phyloP scores from a whole-genome alignment of 106 monocot genomes.

The Acanthochlamys bracteata region DNA sequence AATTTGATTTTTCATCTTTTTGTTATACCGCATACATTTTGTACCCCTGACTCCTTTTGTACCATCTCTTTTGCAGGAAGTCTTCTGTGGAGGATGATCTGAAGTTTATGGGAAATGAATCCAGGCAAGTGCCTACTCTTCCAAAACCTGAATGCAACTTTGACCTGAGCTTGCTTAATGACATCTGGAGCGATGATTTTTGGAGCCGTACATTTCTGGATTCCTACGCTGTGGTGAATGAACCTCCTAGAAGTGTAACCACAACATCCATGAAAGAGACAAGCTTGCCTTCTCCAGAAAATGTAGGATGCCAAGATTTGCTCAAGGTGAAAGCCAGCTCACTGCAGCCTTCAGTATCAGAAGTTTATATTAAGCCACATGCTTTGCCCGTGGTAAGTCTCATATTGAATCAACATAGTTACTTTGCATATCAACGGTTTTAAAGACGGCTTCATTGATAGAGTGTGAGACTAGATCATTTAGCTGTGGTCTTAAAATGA shows the following conservation, averaged over 20 bases:
- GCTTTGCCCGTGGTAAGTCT: constrained; percentile 9
- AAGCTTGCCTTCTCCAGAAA: background rate
- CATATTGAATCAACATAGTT: background rate
- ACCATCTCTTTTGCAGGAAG: constrained; percentile 19
- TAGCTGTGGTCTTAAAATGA: too few species aligned
- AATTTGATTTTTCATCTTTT: too few species aligned
- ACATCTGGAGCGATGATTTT: constrained; percentile 24
- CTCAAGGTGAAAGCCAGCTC: constrained; percentile 7
- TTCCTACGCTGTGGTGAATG: constrained; percentile 7
- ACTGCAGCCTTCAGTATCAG: background rate
- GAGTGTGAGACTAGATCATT: too few species aligned
- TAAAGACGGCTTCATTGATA: too few species aligned
- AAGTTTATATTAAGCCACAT: background rate
- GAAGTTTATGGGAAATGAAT: constrained; percentile 3
- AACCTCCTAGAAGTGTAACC: constrained; percentile 2
- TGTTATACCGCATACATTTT: background rate
- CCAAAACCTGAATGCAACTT: constrained; percentile 4
- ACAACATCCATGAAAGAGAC: background rate
- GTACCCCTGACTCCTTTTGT: background rate
- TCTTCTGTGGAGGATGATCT: constrained; percentile 17
- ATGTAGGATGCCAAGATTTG: background rate
- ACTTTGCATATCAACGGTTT: too few species aligned
- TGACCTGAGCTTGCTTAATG: too few species aligned
- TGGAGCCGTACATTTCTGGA: constrained; percentile 16
- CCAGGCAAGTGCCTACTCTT: constrained; percentile 5